Evolutionary conservation across 2,329 filamentous ascomycete species (phyloP).

Genomic region (Xylaria sp.): DNA sequence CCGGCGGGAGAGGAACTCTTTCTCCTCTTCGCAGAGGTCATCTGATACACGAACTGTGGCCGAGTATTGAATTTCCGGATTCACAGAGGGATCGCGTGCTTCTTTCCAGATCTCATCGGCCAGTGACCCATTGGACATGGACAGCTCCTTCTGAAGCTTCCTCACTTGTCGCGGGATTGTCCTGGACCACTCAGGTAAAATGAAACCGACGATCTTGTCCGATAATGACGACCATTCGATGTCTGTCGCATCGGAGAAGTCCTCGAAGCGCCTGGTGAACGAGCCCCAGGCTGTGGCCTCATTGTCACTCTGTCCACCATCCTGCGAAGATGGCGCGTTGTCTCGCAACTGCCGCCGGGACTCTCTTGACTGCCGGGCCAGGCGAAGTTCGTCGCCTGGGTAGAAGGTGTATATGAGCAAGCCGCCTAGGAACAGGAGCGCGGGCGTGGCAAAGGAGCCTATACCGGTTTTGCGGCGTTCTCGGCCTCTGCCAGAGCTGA

Average conservation of each 20-base stretch:
- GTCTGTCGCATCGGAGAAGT: constrained; percentile 65
- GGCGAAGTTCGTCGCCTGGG: constrained; percentile 51
- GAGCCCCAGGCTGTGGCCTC: constrained; percentile 57
- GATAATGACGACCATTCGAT: constrained; percentile 65
- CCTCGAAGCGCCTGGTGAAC: constrained; percentile 60
- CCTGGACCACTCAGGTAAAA: constrained; percentile 86
- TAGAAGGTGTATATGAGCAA: constrained; percentile 54
- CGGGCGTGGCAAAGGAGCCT: constrained; percentile 45
- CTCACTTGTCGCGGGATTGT: constrained; percentile 78
- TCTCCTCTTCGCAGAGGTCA: constrained; percentile 85
- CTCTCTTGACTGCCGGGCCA: constrained; percentile 36
- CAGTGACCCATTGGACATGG: constrained; percentile 85
- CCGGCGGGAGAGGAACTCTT: constrained; percentile 75
- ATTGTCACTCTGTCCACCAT: constrained; percentile 27
- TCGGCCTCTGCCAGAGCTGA: constrained; percentile 39
- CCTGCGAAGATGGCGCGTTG: constrained; percentile 27
- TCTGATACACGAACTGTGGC: constrained; percentile 84
- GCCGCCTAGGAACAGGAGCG: constrained; percentile 48
- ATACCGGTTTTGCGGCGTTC: constrained; percentile 43
- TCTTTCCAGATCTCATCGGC: constrained; percentile 95
- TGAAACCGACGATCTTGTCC: constrained; percentile 72
- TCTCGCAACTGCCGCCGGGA: constrained; percentile 30
- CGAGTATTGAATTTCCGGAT: constrained; percentile 87
- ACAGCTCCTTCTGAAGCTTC: constrained; percentile 88
- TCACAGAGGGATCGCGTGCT: constrained; percentile 81